Conservation (phyloP, 1,284 basidiomycete species). For the Cryptococcus maquisensis region DNA sequence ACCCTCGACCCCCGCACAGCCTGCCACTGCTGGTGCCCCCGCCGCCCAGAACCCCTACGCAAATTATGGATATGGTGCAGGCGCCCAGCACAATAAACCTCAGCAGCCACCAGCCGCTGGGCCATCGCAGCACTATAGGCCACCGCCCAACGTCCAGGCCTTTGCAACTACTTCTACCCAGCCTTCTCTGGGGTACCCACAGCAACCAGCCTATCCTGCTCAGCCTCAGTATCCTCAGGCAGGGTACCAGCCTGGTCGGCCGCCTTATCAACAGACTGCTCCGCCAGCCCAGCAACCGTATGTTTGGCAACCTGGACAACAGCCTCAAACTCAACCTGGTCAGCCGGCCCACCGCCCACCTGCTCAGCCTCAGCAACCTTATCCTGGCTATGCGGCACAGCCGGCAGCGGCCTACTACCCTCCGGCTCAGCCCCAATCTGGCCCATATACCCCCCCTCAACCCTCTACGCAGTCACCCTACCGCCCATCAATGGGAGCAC, state of each 20-base stretch:
- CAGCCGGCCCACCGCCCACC: constrained; percentile 8
- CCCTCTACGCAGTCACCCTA: constrained; percentile 5
- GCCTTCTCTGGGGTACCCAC: constrained; percentile 5
- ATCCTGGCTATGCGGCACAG: constrained; percentile 4
- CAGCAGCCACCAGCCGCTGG: constrained; percentile 8
- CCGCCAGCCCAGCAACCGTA: constrained; percentile 2
- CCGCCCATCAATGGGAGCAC: neutral
- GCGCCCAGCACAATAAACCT: constrained; percentile 25
- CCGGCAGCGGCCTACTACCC: neutral
- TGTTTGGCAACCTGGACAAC: constrained; percentile 1
- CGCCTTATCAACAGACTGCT: neutral
- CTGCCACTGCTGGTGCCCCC: constrained; percentile 11
- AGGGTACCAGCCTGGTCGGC: neutral
- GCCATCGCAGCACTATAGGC: constrained; percentile 15
- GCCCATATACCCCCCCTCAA: neutral
- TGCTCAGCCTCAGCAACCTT: constrained; percentile 2
- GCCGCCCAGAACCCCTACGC: constrained; percentile 37
- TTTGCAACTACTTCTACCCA: constrained; percentile 10
- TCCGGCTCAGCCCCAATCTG: constrained; percentile 6
- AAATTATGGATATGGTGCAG: constrained; percentile 46
- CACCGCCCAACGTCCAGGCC: constrained; percentile 10
- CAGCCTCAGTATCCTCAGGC: constrained; percentile 3
- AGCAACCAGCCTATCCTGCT: constrained; percentile 5
- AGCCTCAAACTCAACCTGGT: constrained; percentile 12
- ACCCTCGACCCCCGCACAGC: constrained; percentile 10